Evolutionary conservation across 257 asterid genomes (phyloP), one percentile per base, ranked within the genome.

Genomic region (Nicotiana sylvestris): DNA sequence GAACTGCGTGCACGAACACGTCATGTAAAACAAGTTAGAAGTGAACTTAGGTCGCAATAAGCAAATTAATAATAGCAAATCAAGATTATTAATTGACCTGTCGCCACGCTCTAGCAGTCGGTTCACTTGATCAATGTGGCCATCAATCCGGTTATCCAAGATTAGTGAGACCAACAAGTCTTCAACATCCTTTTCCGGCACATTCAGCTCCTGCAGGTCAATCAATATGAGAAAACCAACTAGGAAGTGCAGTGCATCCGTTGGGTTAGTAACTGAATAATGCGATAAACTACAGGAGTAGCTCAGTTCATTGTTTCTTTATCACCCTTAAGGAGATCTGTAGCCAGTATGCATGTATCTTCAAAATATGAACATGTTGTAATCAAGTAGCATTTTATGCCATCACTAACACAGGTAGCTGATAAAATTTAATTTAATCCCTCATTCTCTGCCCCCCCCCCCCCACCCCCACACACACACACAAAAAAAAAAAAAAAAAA

Each of bases 121-220:
- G 82, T 93, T 92, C 87, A 95, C 98, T 90, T 95, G 98, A 90
- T 95, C 98, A 87, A 95, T 95, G 86, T 93, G 97, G 77, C 98
- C 98, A 21, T 88, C 87, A 84, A 95, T 90, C 64, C 98, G 92
- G 81, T 92, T 95, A 81, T 95, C 98, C 91, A 94, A 85, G 82
- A 96, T 94, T n/a, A 96, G 97, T 39, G 98, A 92, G 33, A 96
- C 99, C 87, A 96, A 84, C 89, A 96, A 85, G 79, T 91, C 97
- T 88, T 93, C 98, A 3, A 96, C 98, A 25, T 96, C 99, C 72
- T 93, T 90, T 88, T 93, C 98, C 17, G 98, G 98, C 69, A 96
- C 97, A 86, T 96, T 94, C 66, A 96, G 98, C 91, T 94, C 99
- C 98, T 96, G 90, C 43, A 64, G 1, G 53, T 55, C 18, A 58